Percentiles rank a stretch among this genome's conserved stretches.
These are phyloP conservation scores for Populus hybrid DNA, from an alignment of 441 rosid genomes.

Conservation along the genomic window DNA sequence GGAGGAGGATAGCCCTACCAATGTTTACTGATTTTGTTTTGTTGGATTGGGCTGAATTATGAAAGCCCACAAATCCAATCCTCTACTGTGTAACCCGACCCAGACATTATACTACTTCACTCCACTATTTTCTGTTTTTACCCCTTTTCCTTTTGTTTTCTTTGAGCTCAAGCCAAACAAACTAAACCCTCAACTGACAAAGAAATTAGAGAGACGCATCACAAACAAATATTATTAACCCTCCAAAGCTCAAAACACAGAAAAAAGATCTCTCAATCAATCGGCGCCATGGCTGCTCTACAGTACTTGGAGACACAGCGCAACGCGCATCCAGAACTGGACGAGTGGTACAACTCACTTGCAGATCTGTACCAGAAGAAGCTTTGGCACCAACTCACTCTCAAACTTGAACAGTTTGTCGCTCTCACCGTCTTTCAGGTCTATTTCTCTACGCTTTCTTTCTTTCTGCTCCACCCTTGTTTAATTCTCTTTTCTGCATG, in stretches of 20 bases:
- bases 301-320: constrained; percentile 67
- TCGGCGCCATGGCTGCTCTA: constrained; percentile 67
- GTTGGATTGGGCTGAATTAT: not conserved
- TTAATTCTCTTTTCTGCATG: not conserved
- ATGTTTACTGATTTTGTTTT: not conserved
- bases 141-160: constrained; percentile 32
- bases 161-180: constrained; percentile 44
- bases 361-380: constrained; percentile 93
- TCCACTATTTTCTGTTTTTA: not conserved
- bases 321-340: constrained; percentile 64
- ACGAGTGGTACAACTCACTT: constrained; percentile 74
- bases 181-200: not conserved
- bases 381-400: constrained; percentile 98
- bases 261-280: constrained; percentile 13
- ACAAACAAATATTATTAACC: not conserved
- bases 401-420: constrained; percentile 93
- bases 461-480: not conserved
- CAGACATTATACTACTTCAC: not conserved
- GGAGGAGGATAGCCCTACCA: not conserved
- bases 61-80: not conserved
- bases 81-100: not conserved
- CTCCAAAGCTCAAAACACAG: not conserved
- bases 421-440: constrained; percentile 85
- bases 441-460: not conserved
- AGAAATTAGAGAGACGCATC: constrained; percentile 2